phyloP scores from a whole-genome alignment of 2,329 filamentous ascomycete genomes.

The Alternaria longipes region DNA sequence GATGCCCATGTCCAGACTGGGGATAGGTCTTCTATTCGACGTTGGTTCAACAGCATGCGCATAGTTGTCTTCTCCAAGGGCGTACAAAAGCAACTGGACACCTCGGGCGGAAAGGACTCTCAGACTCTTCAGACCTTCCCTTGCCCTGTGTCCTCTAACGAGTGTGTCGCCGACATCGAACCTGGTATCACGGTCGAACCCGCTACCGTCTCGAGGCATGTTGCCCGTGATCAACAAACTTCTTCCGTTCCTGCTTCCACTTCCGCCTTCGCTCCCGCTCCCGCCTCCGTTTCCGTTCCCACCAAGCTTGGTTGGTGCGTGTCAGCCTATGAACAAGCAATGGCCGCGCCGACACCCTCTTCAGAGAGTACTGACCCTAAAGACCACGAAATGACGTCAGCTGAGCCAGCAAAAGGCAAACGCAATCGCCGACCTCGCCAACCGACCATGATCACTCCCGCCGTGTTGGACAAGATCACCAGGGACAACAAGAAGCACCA shows the following conservation, averaged over 20 bases:
- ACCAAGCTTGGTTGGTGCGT: no score
- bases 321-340: not conserved
- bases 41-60: not conserved
- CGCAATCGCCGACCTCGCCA: not conserved
- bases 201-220: not conserved
- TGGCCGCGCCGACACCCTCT: not conserved
- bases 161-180: not conserved
- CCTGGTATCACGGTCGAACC: not conserved
- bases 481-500: slow-evolving; percentile 1
- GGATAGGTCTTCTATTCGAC: not conserved
- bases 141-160: not conserved
- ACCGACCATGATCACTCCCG: not conserved
- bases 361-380: not conserved
- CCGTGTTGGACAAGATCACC: not conserved
- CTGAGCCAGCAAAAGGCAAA: not conserved
- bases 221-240: not conserved
- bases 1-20: not conserved
- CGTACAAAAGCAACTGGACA: not conserved
- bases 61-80: not conserved
- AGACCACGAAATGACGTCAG: not conserved
- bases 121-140: not conserved
- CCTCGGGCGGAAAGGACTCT: not conserved
- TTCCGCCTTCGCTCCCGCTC: not conserved
- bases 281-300: not conserved
- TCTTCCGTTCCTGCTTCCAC: not conserved